Evolutionary conservation across 1,284 basidiomycete genomes (phyloP).

Genomic region (Tremellales sp.): DNA sequence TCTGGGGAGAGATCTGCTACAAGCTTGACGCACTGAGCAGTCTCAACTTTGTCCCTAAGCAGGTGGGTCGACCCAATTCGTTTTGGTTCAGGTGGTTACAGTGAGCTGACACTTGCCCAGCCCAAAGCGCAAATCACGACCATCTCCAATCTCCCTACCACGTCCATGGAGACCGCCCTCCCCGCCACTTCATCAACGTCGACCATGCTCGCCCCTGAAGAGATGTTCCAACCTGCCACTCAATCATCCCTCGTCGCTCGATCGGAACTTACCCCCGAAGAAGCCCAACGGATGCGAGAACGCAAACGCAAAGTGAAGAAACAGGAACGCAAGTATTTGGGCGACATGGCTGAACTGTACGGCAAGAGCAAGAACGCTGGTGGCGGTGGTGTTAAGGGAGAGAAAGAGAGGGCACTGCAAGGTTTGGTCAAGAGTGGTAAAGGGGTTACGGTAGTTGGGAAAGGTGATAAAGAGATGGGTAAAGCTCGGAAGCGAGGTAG

Average conservation of each 20-base stretch:
- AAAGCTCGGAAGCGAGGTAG: slow-evolving; percentile 31
- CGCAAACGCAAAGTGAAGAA: slow-evolving; percentile 73
- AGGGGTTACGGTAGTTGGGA: slow-evolving; percentile 78
- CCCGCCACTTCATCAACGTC: slow-evolving; percentile 72
- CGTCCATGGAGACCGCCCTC: slow-evolving; percentile 85
- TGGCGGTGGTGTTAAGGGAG: slow-evolving; percentile 56
- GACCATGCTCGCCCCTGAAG: slow-evolving; percentile 89
- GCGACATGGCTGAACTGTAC: slow-evolving; percentile 64
- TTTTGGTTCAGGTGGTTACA: not conserved
- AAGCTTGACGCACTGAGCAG: slow-evolving; percentile 94
- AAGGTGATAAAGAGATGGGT: slow-evolving; percentile 51
- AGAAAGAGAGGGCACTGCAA: slow-evolving; percentile 75
- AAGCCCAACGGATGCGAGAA: slow-evolving; percentile 69
- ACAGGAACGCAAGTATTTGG: slow-evolving; percentile 65
- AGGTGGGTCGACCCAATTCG: slow-evolving; percentile 57
- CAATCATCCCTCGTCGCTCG: slow-evolving; percentile 58
- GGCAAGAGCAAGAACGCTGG: slow-evolving; percentile 51
- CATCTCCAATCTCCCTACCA: slow-evolving; percentile 74
- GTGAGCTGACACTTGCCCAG: slow-evolving; percentile 53
- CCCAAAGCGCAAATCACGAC: slow-evolving; percentile 88
- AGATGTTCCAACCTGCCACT: slow-evolving; percentile 66
- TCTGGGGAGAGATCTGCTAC: slow-evolving; percentile 81
- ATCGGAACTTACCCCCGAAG: slow-evolving; percentile 77
- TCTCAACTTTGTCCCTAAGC: slow-evolving; percentile 92
- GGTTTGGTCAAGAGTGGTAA: slow-evolving; percentile 76